Evolutionary conservation across 805 yeast species (phyloP), one percentile per base, ranked within the genome.

Genomic region (Candida wancherniae): DNA sequence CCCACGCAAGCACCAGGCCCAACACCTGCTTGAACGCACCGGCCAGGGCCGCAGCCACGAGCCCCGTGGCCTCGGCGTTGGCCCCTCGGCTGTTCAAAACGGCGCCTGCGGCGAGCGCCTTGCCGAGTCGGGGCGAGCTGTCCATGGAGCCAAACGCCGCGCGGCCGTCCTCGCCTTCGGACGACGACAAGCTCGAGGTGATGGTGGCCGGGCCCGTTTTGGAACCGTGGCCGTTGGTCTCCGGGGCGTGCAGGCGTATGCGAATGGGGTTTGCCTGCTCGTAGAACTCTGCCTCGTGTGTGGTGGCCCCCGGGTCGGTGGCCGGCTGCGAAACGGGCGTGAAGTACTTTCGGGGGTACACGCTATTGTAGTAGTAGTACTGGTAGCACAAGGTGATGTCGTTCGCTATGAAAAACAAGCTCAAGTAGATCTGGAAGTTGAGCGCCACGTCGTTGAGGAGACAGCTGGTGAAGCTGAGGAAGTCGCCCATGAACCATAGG

Each of bases 341-440:
- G 18, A 26, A 22, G 8, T 28, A 19, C 12, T 37, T 47, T 12
- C 51, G 37, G 3, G 63, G 59, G 34, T 63, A 69, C 15, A 69
- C 53, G 29, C 45, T 42, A n/a, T 73, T 63, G 55, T 86, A 88
- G 56, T 84, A 77, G 55, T 75, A 72, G 53, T 69, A 87, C 53
- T 88, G 97, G 4, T 71, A 65, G 28, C 78, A 67, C 17, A 88
- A 63, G 8, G 84, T 61, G 15, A 71, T 32, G 56, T 88, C 97
- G 39, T 84, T 82, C 35, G 68, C 57, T 29, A 65, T 30, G 38
- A 65, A 65, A 45, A 61, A 65, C 15, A 63, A 28, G 36, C 69
- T 62, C 29, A 63, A 50, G 37, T 57, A 62, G 4, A 65, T 31
- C 36, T 65, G 71, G 37, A 64, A 65, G 36, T 45, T 38, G 28